A percentile compares a stretch with the other conserved stretches of the same genome.
Conservation (phyloP, 306 rosid species). For the Pterocarpus macrocarpus region DNA sequence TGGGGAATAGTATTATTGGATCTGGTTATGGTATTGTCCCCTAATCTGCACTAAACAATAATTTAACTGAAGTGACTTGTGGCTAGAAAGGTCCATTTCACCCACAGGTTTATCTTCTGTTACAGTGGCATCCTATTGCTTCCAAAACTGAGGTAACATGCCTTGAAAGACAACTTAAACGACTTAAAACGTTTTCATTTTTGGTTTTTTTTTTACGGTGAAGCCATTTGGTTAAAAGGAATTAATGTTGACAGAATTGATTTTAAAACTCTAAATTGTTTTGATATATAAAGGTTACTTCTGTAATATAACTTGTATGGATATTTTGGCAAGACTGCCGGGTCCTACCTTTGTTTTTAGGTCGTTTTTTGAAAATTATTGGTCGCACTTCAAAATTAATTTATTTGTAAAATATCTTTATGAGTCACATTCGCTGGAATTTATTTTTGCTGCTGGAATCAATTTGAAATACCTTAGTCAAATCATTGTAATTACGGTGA, state of each 20-base stretch:
- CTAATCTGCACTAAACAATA: not conserved
- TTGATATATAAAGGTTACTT: not conserved
- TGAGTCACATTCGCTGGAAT: too few species aligned
- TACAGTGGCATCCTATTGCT: not conserved
- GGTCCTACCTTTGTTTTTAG: not conserved
- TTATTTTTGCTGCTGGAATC: too few species aligned
- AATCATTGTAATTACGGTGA: not conserved
- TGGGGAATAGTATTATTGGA: too few species aligned
- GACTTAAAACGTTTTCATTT: not conserved
- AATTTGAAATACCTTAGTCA: not conserved
- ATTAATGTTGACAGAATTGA: too few species aligned
- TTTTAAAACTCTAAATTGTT: not conserved
- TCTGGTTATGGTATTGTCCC: not conserved
- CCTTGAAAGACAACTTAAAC: not conserved
- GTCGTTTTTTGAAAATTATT: too few species aligned
- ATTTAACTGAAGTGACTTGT: slow-evolving; percentile 9
- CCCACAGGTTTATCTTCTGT: slow-evolving; percentile 6
- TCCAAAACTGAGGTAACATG: not conserved
- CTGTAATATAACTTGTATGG: not conserved
- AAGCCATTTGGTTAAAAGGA: not conserved
- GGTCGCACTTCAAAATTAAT: too few species aligned
- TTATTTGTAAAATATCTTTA: too few species aligned
- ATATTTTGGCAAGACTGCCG: not conserved
- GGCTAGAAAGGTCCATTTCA: slow-evolving; percentile 11
- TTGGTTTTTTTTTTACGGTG: not conserved